Base-by-base conservation (phyloP, 306 rosid genomes). In the Cicer judaicum region DNA sequence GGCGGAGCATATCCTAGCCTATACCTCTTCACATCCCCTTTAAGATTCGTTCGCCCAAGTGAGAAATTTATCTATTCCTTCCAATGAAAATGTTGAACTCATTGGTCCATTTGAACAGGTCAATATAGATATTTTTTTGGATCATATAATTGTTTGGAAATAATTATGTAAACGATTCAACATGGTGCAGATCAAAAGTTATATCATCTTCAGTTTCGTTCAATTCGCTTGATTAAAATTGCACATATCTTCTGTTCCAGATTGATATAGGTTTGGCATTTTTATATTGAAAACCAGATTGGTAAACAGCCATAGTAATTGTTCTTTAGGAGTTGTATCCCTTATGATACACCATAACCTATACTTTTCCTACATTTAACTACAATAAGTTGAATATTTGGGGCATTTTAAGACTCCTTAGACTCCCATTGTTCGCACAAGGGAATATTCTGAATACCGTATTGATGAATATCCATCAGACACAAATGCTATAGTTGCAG, bases 91-190 rank as follows among this genome's bases (percentile, higher is more conserved):
- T 67, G 80, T 87, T 66, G 97, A 94, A 84, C 88, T 91, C 78
- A 87, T 94, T 69, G 98, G 98, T 46, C 98, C 98, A 71, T 94
- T 94, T 81, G 98, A 94, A 75, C 98, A 94, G 96, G 98, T 94
- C 36, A 69, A 38, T 80, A 71, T 63, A 13, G 29, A 14, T 40
- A 39, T 68, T 15, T 55, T 63, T 73, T 8, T 79, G 59, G 47
- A 56, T 46, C 43, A 38, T 18, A 10, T 21, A 67, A 7, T 72
- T 36, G 7, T 55, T 21, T 11, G 38, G 48, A 74, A 41, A 50
- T 53, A 34, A 56, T 71, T 39, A 70, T 42, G 36, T 55, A 12
- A 91, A 85, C 94, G n/a, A 75, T 94, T 80, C 78, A 81, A 59
- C 88, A 80, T 75, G 96, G 98, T 79, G 92, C 97, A 48, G 97